Percentiles rank a stretch among this genome's conserved stretches.
Evolutionary conservation across 1,139 yeast species (phyloP).

Genomic region (Magnusiomyces tetraspermus): DNA sequence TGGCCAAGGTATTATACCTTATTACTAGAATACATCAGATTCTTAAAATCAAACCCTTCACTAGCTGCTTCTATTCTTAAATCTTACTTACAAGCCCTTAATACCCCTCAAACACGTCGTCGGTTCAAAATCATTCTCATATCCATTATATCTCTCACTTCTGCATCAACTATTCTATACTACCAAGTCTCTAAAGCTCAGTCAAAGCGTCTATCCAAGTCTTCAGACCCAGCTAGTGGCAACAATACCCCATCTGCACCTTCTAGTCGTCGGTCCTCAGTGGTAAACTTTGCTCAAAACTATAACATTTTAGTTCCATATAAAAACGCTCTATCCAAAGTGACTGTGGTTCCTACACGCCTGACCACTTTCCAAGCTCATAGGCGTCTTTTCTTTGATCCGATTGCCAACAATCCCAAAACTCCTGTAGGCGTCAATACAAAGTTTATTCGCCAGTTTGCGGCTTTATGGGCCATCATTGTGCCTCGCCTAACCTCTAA

Average conservation of each 20-base stretch:
- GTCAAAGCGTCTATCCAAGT: too few relatives aligned
- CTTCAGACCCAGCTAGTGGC: neutral
- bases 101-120: neutral
- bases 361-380: constrained; percentile 60
- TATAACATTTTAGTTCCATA: constrained; percentile 41
- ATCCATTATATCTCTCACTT: neutral
- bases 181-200: neutral
- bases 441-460: constrained; percentile 60
- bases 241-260: neutral
- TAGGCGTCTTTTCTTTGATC: constrained; percentile 50
- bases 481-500: constrained; percentile 65
- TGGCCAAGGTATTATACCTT: constrained; percentile 1
- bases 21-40: neutral
- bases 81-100: neutral
- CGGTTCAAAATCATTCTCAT: neutral
- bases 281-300: neutral
- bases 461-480: constrained; percentile 70
- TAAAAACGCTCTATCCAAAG: constrained; percentile 39
- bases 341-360: constrained; percentile 51
- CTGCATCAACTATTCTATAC: neutral
- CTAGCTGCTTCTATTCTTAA: neutral
- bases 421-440: constrained; percentile 38
- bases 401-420: constrained; percentile 35
- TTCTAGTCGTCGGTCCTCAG: neutral
- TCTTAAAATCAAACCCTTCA: neutral